A percentile compares a stretch with the other conserved stretches of the same genome.
These are phyloP conservation scores for Yarrowia bubula DNA, from an alignment of 805 yeast species.

Conservation along the genomic window DNA sequence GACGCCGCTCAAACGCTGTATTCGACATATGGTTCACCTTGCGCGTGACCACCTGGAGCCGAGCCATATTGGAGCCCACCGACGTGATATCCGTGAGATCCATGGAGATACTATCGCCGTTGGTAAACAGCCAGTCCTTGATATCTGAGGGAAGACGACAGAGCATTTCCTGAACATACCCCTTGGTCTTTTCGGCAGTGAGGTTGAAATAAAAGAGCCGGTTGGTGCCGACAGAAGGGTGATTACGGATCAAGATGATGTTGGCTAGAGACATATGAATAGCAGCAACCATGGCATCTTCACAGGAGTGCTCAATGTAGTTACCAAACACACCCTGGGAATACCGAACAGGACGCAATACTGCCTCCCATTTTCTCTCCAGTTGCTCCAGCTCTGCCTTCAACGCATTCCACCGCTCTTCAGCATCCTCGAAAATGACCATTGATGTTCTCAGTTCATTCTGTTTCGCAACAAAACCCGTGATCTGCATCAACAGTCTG, in stretches of 20 bases:
- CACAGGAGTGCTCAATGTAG: constrained; percentile 1
- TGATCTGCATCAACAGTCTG: constrained; percentile 13
- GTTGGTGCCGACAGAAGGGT: constrained; percentile 8
- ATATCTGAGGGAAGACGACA: constrained; percentile 12
- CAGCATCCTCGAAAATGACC: not conserved
- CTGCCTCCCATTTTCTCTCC: constrained; percentile 11
- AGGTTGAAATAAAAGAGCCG: constrained; percentile 5
- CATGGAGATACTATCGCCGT: constrained; percentile 4
- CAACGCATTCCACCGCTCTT: not conserved
- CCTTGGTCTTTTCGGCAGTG: constrained; percentile 1
- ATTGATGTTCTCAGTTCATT: not conserved
- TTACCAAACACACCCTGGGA: not conserved
- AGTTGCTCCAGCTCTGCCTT: not conserved
- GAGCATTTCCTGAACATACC: constrained; percentile 10
- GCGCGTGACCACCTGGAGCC: not conserved
- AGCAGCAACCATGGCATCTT: constrained; percentile 23
- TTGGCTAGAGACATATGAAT: constrained; percentile 16
- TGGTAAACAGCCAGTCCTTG: constrained; percentile 25
- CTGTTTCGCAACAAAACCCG: constrained; percentile 22
- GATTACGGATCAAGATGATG: constrained; percentile 13
- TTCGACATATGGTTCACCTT: not conserved
- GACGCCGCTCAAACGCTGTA: not conserved
- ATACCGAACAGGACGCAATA: not conserved
- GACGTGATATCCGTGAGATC: constrained; percentile 13
- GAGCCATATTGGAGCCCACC: constrained; percentile 22